Evolutionary conservation across 176 grass and related monocot genomes (phyloP).

Genomic region (Phyllostachys edulis): DNA sequence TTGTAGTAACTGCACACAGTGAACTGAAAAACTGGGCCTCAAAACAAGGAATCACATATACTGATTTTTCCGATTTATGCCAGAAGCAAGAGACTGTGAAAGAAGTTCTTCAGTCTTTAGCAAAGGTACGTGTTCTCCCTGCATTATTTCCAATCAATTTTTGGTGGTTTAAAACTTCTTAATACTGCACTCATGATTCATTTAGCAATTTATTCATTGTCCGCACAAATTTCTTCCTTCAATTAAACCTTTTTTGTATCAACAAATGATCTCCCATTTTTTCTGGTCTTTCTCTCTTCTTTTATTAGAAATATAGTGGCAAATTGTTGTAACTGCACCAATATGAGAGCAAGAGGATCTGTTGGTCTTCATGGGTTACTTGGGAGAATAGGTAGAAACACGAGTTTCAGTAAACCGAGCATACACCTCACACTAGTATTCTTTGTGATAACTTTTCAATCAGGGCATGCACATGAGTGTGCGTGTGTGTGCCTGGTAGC

Average conservation of each 20-base stretch:
- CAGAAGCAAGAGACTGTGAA: slow-evolving; percentile 68
- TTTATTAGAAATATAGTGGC: background rate
- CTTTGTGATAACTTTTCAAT: too few relatives aligned
- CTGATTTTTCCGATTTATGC: slow-evolving; percentile 55
- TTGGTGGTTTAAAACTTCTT: background rate
- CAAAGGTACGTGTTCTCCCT: slow-evolving; percentile 50
- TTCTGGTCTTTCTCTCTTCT: background rate
- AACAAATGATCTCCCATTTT: background rate
- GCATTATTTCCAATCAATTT: background rate
- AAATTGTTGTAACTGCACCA: background rate
- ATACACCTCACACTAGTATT: background rate
- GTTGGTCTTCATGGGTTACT: background rate
- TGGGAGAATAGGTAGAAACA: background rate
- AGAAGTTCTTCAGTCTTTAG: slow-evolving; percentile 76
- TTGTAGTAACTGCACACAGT: slow-evolving; percentile 50
- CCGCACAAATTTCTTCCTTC: background rate
- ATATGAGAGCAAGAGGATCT: background rate
- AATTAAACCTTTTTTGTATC: background rate
- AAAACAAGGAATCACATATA: slow-evolving; percentile 49
- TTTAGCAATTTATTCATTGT: background rate
- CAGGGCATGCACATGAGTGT: too few relatives aligned
- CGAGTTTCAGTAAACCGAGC: background rate
- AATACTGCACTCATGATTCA: background rate
- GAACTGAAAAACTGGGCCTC: slow-evolving; percentile 75
- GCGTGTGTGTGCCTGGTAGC: too few relatives aligned